These are phyloP conservation scores for Saccharomyces hybrid DNA, from an alignment of 1,139 yeast genomes.

Conservation along the genomic window DNA sequence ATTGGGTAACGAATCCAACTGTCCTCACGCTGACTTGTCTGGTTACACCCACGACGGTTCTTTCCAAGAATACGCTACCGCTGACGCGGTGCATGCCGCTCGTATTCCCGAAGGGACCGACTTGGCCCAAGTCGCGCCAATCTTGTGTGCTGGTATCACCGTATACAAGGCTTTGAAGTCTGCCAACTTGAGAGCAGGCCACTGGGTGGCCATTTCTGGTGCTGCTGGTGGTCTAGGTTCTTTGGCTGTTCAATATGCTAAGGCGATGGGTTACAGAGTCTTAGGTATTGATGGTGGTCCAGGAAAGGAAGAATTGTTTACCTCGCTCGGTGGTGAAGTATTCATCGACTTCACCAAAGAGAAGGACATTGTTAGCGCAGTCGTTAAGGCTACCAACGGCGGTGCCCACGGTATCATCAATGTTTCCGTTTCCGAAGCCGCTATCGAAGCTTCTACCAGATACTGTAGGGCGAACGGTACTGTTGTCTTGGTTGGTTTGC, in stretches of 20 bases:
- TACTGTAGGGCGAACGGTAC: slow-evolving; percentile 54
- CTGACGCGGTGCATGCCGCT: slow-evolving; percentile 61
- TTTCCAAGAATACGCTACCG: slow-evolving; percentile 61
- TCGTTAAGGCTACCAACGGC: slow-evolving; percentile 45
- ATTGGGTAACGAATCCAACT: slow-evolving; percentile 47
- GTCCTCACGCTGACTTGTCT: slow-evolving; percentile 52
- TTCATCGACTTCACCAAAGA: slow-evolving; percentile 47
- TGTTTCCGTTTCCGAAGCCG: slow-evolving; percentile 52
- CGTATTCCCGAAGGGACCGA: slow-evolving; percentile 50
- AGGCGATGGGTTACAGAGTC: slow-evolving; percentile 57
- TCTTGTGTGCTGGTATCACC: slow-evolving; percentile 62
- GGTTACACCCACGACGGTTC: slow-evolving; percentile 66
- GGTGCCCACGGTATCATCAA: slow-evolving; percentile 59
- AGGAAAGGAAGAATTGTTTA: slow-evolving; percentile 45
- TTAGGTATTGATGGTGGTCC: slow-evolving; percentile 57
- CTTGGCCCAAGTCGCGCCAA: slow-evolving; percentile 52
- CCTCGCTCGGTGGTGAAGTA: slow-evolving; percentile 49
- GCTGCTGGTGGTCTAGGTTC: slow-evolving; percentile 67
- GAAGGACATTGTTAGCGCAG: slow-evolving; percentile 45
- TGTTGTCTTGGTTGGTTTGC: slow-evolving; percentile 56
- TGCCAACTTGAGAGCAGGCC: slow-evolving; percentile 47
- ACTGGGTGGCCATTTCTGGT: slow-evolving; percentile 60
- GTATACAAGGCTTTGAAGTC: slow-evolving; percentile 62
- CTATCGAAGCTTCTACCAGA: slow-evolving; percentile 47
- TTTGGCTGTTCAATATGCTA: slow-evolving; percentile 55